phyloP scores from a whole-genome alignment of 2,329 filamentous ascomycete species.

The Aspergillus floridensis region DNA sequence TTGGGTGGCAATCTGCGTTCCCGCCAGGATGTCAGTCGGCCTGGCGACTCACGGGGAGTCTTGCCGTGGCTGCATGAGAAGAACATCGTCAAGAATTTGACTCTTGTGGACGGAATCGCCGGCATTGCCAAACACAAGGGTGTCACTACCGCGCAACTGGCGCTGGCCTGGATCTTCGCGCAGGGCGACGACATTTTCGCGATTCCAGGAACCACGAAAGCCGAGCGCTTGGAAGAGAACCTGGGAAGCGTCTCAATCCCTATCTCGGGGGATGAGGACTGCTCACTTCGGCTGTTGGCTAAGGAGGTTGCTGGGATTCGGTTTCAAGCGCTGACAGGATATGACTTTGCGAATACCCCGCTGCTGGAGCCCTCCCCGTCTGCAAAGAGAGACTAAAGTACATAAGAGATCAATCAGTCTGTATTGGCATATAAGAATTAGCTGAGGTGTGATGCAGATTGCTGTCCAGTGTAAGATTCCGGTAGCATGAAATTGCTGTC shows the following conservation, averaged over 20 bases:
- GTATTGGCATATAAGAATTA: too few species aligned
- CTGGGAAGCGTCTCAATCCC: constrained; percentile 18
- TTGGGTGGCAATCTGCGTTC: constrained; percentile 44
- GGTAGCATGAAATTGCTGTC: too few species aligned
- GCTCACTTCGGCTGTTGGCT: constrained; percentile 5
- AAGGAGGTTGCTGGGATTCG: constrained; percentile 10
- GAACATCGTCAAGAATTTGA: constrained; percentile 57
- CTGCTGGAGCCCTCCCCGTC: background rate
- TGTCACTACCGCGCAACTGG: constrained; percentile 56
- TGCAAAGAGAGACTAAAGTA: too few species aligned
- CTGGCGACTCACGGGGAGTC: constrained; percentile 47
- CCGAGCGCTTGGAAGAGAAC: constrained; percentile 49
- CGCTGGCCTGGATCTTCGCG: constrained; percentile 61
- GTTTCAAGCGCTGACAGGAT: constrained; percentile 9
- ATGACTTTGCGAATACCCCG: background rate
- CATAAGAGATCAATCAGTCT: too few species aligned
- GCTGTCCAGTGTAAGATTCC: too few species aligned
- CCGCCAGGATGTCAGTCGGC: constrained; percentile 34
- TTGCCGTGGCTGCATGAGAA: constrained; percentile 52
- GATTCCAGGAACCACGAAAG: constrained; percentile 55
- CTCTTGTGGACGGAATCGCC: constrained; percentile 51
- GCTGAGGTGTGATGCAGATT: too few species aligned
- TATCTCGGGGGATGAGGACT: constrained; percentile 17
- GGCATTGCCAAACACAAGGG: constrained; percentile 54
- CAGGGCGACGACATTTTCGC: constrained; percentile 62